These are phyloP conservation scores for Fraxinus excelsior DNA, from an alignment of 257 asterid genomes.

Conservation along the genomic window DNA sequence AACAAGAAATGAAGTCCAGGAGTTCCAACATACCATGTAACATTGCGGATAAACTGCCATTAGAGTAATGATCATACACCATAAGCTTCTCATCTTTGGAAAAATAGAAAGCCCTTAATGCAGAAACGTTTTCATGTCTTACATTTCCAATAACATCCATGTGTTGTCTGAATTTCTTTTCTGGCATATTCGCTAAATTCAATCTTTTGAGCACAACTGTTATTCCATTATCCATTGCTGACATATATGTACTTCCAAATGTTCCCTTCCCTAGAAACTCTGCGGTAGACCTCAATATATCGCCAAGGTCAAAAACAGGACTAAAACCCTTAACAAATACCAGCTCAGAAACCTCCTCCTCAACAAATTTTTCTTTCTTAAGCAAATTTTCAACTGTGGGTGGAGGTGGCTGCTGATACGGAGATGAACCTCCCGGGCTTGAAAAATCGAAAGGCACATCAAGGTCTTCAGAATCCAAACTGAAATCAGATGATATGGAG, in stretches of 20 bases:
- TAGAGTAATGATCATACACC: not conserved
- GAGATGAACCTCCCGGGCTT: no score
- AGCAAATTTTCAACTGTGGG: no score
- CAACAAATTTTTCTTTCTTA: no score
- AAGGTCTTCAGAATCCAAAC: not conserved
- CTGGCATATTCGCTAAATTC: slow-evolving; percentile 5
- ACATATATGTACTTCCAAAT: slow-evolving; percentile 26
- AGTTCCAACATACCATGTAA: not conserved
- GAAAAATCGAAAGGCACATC: not conserved
- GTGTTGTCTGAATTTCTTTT: not conserved
- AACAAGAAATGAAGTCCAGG: not conserved
- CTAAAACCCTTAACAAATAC: slow-evolving; percentile 8
- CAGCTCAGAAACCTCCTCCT: no score
- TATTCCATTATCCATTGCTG: slow-evolving; percentile 22
- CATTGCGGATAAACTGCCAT: not conserved
- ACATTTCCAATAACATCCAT: not conserved
- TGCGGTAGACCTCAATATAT: slow-evolving; percentile 23
- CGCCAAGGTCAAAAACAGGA: slow-evolving; percentile 26
- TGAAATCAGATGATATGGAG: not conserved
- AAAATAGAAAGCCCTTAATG: not conserved
- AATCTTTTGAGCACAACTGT: slow-evolving; percentile 27
- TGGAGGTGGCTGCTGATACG: no score
- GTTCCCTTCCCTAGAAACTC: slow-evolving; percentile 33
- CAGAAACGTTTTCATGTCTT: not conserved
- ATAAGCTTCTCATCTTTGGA: no score